These are phyloP conservation scores for Acer campestre DNA, from an alignment of 345 rosid genomes.

Conservation along the genomic window DNA sequence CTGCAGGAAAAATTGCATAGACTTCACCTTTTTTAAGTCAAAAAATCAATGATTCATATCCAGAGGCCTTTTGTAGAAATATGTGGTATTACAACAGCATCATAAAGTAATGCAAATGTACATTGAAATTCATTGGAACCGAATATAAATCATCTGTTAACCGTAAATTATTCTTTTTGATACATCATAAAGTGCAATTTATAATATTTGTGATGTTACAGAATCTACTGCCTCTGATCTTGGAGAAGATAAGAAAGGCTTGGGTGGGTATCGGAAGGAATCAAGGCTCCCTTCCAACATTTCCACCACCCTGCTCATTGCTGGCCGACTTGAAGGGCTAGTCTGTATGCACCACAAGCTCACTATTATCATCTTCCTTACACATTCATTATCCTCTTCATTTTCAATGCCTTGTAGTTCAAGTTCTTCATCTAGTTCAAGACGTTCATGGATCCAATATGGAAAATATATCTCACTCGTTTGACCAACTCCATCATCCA, in stretches of 20 bases:
- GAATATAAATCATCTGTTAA: not conserved
- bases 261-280: constrained; percentile 4
- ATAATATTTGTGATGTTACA: not conserved
- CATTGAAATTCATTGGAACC: not conserved
- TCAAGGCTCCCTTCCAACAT: constrained; percentile 10
- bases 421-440: not conserved
- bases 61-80: too few relatives aligned
- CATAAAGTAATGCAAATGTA: not conserved
- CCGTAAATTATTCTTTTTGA: too few relatives aligned
- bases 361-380: constrained; percentile 1
- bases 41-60: too few relatives aligned
- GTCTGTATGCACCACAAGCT: constrained; percentile 9
- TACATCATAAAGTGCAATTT: not conserved
- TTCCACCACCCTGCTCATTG: constrained; percentile 1
- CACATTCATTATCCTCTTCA: not conserved
- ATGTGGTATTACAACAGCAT: too few relatives aligned
- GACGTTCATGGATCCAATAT: not conserved
- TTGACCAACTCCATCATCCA: not conserved
- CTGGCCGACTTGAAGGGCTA: not conserved
- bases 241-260: constrained; percentile 1
- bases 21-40: too few relatives aligned
- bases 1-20: too few relatives aligned
- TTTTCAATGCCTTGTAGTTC: not conserved
- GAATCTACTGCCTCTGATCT: not conserved
- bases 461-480: not conserved